Conservation (phyloP, 495 filamentous ascomycete genomes). For the Penicillium cosmopolitanum region DNA sequence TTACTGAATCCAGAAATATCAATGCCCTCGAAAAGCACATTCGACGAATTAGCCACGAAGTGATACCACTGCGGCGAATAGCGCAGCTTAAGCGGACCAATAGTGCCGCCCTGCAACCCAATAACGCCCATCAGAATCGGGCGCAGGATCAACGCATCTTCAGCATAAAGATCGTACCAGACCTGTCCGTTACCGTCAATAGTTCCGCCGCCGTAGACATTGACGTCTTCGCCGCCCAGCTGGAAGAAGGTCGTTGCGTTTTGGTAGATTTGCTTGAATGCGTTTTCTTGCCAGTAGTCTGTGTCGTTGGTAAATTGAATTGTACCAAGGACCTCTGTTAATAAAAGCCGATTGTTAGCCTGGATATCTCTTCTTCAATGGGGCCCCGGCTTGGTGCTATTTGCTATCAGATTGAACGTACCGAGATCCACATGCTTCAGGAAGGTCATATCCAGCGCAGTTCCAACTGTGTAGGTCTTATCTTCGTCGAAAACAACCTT, state of each 20-base stretch:
- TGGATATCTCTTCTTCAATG: neutral
- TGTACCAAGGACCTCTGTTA: slow-evolving; percentile 54
- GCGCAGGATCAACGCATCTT: slow-evolving; percentile 57
- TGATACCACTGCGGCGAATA: slow-evolving; percentile 71
- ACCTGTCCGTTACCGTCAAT: slow-evolving; percentile 70
- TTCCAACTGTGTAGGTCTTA: slow-evolving; percentile 63
- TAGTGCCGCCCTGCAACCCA: slow-evolving; percentile 61
- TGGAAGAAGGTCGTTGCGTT: slow-evolving; percentile 72
- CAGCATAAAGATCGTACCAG: slow-evolving; percentile 67
- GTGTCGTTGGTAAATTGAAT: slow-evolving; percentile 67
- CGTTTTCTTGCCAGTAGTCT: slow-evolving; percentile 66
- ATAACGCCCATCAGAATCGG: slow-evolving; percentile 67
- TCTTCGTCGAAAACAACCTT: slow-evolving; percentile 62
- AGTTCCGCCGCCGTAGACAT: slow-evolving; percentile 66
- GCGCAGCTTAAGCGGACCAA: slow-evolving; percentile 63
- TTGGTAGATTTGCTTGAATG: slow-evolving; percentile 64
- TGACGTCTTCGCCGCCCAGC: slow-evolving; percentile 69
- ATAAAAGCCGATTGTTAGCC: neutral
- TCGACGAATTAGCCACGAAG: slow-evolving; percentile 67
- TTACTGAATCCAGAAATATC: slow-evolving; percentile 60
- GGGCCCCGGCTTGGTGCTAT: neutral
- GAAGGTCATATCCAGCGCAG: slow-evolving; percentile 66
- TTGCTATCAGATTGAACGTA: slow-evolving; percentile 18
- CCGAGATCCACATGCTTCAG: slow-evolving; percentile 65
- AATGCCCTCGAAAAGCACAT: slow-evolving; percentile 69